Percentiles rank a stretch among this genome's conserved stretches.
phyloP scores from a whole-genome alignment of 371 early-diverging fungal genomes.

The Mortierella sp. region DNA sequence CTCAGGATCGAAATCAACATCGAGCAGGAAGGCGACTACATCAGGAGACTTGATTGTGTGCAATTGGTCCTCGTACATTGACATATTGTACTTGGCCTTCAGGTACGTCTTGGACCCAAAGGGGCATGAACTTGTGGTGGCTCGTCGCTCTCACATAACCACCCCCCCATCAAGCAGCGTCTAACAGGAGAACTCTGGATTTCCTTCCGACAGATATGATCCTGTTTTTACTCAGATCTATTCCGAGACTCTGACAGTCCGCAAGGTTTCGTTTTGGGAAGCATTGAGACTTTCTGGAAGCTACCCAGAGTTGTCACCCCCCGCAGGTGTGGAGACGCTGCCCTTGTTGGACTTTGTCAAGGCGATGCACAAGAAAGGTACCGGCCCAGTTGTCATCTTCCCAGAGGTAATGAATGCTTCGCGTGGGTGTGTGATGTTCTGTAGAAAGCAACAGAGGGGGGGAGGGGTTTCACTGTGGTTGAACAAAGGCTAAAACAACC shows the following conservation, averaged over 20 bases:
- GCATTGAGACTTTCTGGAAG: conserved; percentile 64
- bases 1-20: conserved; percentile 23
- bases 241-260: conserved; percentile 60
- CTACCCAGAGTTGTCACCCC: conserved; percentile 56
- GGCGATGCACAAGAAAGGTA: conserved; percentile 56
- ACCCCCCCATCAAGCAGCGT: too few species aligned
- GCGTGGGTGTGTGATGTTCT: too few species aligned
- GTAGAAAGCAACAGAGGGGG: too few species aligned
- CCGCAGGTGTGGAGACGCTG: conserved; percentile 48
- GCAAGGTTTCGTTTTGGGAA: conserved; percentile 64
- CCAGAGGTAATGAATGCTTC: conserved; percentile 83
- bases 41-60: conserved; percentile 80
- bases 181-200: too few species aligned
- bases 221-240: conserved; percentile 82
- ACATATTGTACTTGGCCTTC: conserved; percentile 79
- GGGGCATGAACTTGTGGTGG: too few species aligned
- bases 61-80: conserved; percentile 89
- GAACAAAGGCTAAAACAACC: too few species aligned
- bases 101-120: conserved; percentile 51
- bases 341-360: conserved; percentile 63
- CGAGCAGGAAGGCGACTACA: conserved; percentile 37
- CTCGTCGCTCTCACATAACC: too few species aligned
- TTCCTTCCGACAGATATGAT: conserved; percentile 60
- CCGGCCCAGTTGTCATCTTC: conserved; percentile 84
- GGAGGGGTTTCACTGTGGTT: too few species aligned